Evolutionary conservation across 2,329 filamentous ascomycete species (phyloP).

Genomic region (Ceratocystis lukuohia): DNA sequence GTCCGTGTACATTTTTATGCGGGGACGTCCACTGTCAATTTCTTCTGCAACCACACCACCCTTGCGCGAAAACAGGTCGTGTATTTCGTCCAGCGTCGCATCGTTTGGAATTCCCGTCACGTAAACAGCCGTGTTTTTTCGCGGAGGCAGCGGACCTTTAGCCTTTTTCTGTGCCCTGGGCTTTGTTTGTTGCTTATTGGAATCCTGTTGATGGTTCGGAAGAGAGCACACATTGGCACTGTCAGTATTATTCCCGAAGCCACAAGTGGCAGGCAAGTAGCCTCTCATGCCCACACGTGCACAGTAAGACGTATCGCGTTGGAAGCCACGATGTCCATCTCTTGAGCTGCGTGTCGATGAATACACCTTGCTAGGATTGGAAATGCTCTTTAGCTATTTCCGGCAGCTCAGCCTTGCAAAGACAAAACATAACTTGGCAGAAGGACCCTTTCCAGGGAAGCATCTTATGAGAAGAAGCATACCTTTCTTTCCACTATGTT

Average conservation of each 20-base stretch:
- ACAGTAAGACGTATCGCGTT: neutral
- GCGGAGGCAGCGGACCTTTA: conserved; percentile 37
- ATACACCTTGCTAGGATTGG: neutral
- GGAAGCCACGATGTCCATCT: neutral
- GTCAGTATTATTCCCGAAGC: conserved; percentile 18
- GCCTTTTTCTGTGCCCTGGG: conserved; percentile 34
- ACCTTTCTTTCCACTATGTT: neutral
- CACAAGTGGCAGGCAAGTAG: neutral
- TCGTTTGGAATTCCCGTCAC: conserved; percentile 77
- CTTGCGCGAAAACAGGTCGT: conserved; percentile 67
- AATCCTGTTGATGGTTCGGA: conserved; percentile 12
- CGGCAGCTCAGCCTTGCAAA: neutral
- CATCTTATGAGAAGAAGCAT: neutral
- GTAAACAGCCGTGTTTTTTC: conserved; percentile 80
- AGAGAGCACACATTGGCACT: conserved; percentile 12
- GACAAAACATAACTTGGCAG: neutral
- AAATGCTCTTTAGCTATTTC: neutral
- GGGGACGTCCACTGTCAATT: conserved; percentile 72
- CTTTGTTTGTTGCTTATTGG: conserved; percentile 16
- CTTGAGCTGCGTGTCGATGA: neutral
- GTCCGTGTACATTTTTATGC: conserved; percentile 87
- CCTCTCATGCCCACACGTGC: neutral
- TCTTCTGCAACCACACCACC: conserved; percentile 89
- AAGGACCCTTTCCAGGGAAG: neutral
- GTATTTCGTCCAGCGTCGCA: conserved; percentile 65